These are phyloP conservation scores for Gossypium mustelinum DNA, from an alignment of 345 rosid species.

Conservation along the genomic window DNA sequence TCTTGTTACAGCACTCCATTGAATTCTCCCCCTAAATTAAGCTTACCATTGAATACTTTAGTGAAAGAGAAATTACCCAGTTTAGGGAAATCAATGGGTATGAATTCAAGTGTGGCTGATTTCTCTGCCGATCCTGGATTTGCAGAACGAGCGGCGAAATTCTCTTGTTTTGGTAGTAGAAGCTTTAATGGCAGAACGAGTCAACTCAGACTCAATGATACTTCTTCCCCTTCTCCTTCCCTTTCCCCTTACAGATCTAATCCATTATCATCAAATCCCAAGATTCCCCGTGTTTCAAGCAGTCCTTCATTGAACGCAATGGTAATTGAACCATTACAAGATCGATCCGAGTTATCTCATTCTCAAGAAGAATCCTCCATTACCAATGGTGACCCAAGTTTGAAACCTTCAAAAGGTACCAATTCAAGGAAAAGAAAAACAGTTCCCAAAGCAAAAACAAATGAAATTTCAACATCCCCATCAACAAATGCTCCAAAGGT, in stretches of 20 bases:
- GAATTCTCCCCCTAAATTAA: constrained; percentile 46
- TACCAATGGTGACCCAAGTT: constrained; percentile 23
- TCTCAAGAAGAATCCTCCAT: constrained; percentile 53
- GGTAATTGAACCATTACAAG: constrained; percentile 1
- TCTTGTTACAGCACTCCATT: constrained; percentile 40
- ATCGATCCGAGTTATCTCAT: constrained; percentile 24
- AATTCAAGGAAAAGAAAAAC: constrained; percentile 64
- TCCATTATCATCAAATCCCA: constrained; percentile 29
- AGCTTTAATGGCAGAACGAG: constrained; percentile 55
- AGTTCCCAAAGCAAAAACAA: constrained; percentile 38
- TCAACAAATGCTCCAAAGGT: constrained; percentile 31
- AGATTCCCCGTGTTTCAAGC: constrained; percentile 54
- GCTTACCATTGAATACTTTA: constrained; percentile 13
- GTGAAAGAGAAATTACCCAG: constrained; percentile 21
- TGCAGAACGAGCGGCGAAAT: constrained; percentile 68
- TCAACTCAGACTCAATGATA: constrained; percentile 24
- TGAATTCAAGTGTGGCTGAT: constrained; percentile 39
- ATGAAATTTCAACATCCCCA: constrained; percentile 31
- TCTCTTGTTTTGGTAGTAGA: constrained; percentile 61
- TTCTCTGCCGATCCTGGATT: constrained; percentile 73
- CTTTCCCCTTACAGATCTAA: constrained; percentile 9
- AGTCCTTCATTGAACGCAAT: constrained; percentile 44
- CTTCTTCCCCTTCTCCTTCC: too few relatives aligned
- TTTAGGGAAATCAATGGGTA: constrained; percentile 33
- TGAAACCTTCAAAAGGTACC: constrained; percentile 25